Evolutionary conservation across 768 basidiomycete genomes (phyloP), one percentile per base, ranked within the genome.

Genomic region (Strobilomyces echinocephalus): DNA sequence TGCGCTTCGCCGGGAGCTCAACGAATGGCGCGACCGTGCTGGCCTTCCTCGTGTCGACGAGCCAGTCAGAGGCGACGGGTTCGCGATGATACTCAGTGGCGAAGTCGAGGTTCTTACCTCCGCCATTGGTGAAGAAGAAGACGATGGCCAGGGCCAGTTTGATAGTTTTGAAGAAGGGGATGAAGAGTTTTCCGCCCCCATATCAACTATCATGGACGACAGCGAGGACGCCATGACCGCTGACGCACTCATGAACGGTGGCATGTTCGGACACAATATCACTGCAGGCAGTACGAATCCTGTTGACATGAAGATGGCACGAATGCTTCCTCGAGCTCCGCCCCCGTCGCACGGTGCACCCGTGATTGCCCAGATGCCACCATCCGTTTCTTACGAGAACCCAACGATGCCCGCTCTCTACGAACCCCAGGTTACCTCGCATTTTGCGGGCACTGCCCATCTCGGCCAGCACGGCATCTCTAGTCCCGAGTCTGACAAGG

Each of bases 1-100:
- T 69, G 85, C 87, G 8, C 84, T 97, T 56, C 83, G 94, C 47
- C 80, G 84, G 45, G 93, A 99, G 69, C 77, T 97, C 63, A 97
- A 97, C 72, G 90, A 94, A 57, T 97, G 94, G 89, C 86, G 93
- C 53, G 82, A 83, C 58, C 83, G 87, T 46, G 81, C 83, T 24
- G 83, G 79, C 24, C 79, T 93, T 51, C 82, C 83, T 24, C 79
- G 79, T 58, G 76, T 84, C 54, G 88, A 91, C 43, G 87, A 91
- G 63, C 85, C 88, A 18, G 71, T 81, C 40, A 78, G 88, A 55
- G 79, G 83, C 28, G 84, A 89, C 31, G 87, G 79, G 33, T 89
- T 91, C 68, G 71, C 76, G 35, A 83, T 87, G 79, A 78, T 89
- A 41, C 74, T 88, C 15, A 74, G 71, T 36, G 87, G 84, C 43